These are phyloP conservation scores for Nemania diffusa DNA, from an alignment of 2,329 filamentous ascomycete genomes.

Conservation along the genomic window DNA sequence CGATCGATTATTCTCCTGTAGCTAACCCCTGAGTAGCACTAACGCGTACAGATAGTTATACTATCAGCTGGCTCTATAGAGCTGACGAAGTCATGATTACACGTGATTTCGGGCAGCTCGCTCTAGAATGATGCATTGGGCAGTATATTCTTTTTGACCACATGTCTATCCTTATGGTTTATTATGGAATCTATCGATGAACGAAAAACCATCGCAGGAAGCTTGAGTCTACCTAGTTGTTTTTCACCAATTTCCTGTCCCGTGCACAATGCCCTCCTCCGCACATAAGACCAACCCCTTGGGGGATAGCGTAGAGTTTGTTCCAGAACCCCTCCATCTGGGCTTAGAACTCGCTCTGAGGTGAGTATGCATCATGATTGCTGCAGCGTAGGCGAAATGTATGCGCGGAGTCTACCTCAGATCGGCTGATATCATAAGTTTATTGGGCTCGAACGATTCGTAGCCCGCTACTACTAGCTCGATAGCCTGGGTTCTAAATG, in stretches of 20 bases:
- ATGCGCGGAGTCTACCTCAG: background rate
- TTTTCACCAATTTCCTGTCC: background rate
- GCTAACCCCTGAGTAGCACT: background rate
- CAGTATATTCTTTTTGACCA: background rate
- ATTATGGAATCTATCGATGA: constrained; percentile 15
- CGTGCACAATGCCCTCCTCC: background rate
- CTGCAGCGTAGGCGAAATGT: no score
- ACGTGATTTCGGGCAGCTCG: no score
- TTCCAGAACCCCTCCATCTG: background rate
- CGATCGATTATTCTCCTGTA: background rate
- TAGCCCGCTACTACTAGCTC: background rate
- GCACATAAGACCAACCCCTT: background rate
- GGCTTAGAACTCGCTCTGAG: background rate
- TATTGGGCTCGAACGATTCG: background rate
- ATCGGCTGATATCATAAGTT: background rate
- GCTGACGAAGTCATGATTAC: no score
- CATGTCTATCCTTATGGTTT: background rate
- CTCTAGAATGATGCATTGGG: background rate
- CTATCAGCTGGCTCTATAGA: background rate
- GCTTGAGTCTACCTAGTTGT: background rate
- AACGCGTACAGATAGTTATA: background rate
- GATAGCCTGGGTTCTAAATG: background rate
- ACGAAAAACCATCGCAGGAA: background rate
- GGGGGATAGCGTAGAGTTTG: background rate
- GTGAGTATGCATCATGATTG: background rate